phyloP scores from a whole-genome alignment of 2,329 filamentous ascomycete genomes.

The Penicillium sp. region DNA sequence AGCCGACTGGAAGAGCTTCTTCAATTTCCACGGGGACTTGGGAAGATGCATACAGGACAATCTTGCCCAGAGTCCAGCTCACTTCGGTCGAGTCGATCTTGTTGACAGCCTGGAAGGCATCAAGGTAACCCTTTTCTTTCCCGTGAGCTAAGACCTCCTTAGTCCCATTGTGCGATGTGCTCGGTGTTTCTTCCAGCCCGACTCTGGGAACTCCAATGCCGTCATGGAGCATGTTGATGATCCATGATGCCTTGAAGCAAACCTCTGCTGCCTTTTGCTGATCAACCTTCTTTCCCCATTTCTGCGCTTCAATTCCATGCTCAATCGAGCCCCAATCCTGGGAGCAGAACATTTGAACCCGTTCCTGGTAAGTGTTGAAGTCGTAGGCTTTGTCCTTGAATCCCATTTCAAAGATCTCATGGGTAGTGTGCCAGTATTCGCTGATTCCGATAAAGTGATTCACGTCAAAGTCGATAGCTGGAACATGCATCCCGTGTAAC shows the following conservation, averaged over 20 bases:
- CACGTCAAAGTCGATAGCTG: conserved; percentile 92
- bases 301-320: conserved; percentile 61
- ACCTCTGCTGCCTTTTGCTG: conserved; percentile 76
- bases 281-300: conserved; percentile 75
- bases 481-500: conserved; percentile 86
- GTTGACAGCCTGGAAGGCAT: conserved; percentile 89
- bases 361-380: conserved; percentile 82
- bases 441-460: conserved; percentile 98
- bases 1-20: conserved; percentile 76
- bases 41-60: conserved; percentile 90
- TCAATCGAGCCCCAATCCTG: conserved; percentile 79
- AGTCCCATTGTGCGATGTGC: conserved; percentile 66
- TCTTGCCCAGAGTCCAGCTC: conserved; percentile 96
- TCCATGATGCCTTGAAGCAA: conserved; percentile 97
- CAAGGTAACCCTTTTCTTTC: conserved; percentile 73
- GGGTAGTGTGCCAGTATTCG: conserved; percentile 98
- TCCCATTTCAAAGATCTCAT: conserved; percentile 82
- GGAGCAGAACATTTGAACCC: conserved; percentile 81
- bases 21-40: conserved; percentile 70
- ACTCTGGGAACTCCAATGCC: conserved; percentile 90
- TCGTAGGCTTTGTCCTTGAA: conserved; percentile 82
- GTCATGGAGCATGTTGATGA: conserved; percentile 94
- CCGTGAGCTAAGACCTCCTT: conserved; percentile 68
- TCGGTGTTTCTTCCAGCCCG: conserved; percentile 67
- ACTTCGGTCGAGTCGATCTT: conserved; percentile 90